Evolutionary conservation across 331 rosid species (phyloP), one percentile per base, ranked within the genome.

Genomic region (Malus hybrid): DNA sequence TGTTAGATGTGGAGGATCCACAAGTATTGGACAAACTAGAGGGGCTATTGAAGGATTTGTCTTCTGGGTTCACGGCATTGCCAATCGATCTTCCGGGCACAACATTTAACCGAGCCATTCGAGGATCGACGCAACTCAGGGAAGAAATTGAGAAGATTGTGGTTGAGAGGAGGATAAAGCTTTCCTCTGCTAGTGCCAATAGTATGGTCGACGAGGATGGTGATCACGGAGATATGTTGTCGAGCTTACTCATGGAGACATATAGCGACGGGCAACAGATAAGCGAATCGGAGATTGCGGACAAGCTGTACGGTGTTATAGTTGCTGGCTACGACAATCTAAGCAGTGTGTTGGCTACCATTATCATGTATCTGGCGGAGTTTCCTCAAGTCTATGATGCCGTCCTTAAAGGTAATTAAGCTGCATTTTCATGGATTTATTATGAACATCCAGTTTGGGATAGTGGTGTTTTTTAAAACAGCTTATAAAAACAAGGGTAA

Each of bases 1-100:
- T 78, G 14, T 62, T 78, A 6, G 65, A 52, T 61, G 3, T 34
- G 0, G 81, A 70, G 15, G 70, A 78, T 39, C 71, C 42, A 18
- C 18, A 18, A 52, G 14, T 56, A 15, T 20, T 61, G 4, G 42
- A 1, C 6, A 48, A 13, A 60, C 48, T 77, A 4, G 70, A 69
- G 14, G 14, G 59, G 6, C 13, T 42, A 42, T 42, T 42, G 42
- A 20, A 18, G 31, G 24, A 32, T 5, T 19, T 77, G 3, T 22
- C 22, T 4, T 10, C 75, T 0, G 80, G 80, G 63, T n/a, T 69
- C 7, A 44, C 31, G 12, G 3, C 70, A 7, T n/a, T 69, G 76
- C 80, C 80, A 0, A 46, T 77, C 15, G 62, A 77, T 69, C 8
- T 77, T 0, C 80, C 75, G 0, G 80, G 80, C 29, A 69, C 80